Evolutionary conservation across 257 asterid genomes (phyloP).

Genomic region (Nicotiana benthamiana): DNA sequence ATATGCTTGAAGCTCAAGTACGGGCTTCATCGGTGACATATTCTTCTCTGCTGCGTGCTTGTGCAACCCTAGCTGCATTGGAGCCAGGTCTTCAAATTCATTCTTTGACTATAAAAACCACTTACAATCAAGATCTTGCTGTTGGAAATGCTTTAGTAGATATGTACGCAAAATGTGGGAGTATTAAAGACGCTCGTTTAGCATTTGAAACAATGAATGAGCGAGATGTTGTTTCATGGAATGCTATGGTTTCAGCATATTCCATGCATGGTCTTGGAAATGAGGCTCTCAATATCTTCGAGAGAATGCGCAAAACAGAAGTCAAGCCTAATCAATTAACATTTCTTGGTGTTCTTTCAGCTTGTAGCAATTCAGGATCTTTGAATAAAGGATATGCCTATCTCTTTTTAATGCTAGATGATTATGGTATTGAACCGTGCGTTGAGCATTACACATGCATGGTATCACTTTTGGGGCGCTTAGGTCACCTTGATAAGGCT

Average conservation of each 20-base stretch:
- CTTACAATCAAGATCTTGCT: constrained; percentile 46
- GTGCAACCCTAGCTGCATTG: constrained; percentile 74
- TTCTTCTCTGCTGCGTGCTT: constrained; percentile 77
- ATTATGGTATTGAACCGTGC: constrained; percentile 62
- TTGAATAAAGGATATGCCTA: constrained; percentile 54
- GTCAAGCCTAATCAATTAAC: constrained; percentile 60
- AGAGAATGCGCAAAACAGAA: constrained; percentile 45
- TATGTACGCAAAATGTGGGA: constrained; percentile 91
- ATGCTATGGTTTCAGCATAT: constrained; percentile 79
- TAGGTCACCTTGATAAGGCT: constrained; percentile 74
- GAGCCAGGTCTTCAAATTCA: constrained; percentile 79
- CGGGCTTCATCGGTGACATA: constrained; percentile 73
- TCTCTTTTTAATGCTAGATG: constrained; percentile 54
- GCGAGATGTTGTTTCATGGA: constrained; percentile 75
- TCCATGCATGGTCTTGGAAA: constrained; percentile 83
- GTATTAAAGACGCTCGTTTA: constrained; percentile 58
- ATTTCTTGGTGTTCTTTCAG: constrained; percentile 84
- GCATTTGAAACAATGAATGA: constrained; percentile 47
- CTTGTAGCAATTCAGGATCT: constrained; percentile 89
- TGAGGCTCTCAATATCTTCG: constrained; percentile 64
- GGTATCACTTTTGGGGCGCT: constrained; percentile 80
- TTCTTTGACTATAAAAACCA: constrained; percentile 48
- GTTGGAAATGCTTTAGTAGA: constrained; percentile 86
- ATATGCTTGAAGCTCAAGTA: constrained; percentile 50
- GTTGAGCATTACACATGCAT: constrained; percentile 89